A percentile compares a stretch with the other conserved stretches of the same genome.
phyloP scores from a whole-genome alignment of 306 rosid genomes.

The Rosa persica region DNA sequence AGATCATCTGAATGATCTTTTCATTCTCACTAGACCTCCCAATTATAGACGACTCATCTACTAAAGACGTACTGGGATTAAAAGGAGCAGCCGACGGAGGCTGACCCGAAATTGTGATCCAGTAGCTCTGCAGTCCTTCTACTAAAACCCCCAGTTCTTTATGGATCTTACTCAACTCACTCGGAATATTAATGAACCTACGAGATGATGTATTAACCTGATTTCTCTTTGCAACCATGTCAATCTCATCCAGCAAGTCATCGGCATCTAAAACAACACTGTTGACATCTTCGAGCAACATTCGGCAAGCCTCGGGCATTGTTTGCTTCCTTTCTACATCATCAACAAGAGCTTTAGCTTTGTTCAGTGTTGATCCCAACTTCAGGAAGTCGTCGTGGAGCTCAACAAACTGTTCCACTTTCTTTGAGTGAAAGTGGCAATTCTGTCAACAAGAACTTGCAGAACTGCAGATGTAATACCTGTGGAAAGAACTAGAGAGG shows the following conservation, averaged over 20 bases:
- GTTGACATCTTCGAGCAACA: constrained; percentile 15
- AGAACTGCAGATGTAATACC: constrained; percentile 8
- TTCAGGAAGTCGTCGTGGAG: not conserved
- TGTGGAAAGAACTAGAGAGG: not conserved
- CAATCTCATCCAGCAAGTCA: constrained; percentile 17
- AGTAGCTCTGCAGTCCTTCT: not conserved
- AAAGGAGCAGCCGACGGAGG: not conserved
- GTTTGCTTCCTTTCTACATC: not conserved
- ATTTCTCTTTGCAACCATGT: not conserved
- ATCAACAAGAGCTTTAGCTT: not conserved
- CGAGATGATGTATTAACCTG: not conserved
- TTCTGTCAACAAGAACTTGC: constrained; percentile 16
- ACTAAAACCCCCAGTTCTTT: not conserved
- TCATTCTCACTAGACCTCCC: constrained; percentile 9
- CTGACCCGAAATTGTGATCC: not conserved
- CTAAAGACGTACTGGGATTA: constrained; percentile 5
- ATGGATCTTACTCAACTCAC: not conserved
- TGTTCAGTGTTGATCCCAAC: not conserved
- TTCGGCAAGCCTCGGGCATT: not conserved
- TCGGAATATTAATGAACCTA: not conserved
- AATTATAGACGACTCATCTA: not conserved
- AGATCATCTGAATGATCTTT: not conserved
- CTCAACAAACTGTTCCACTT: not conserved
- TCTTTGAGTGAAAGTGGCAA: not conserved
- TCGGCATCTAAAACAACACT: constrained; percentile 5